Conservation (phyloP, 805 yeast species). For the Spathaspora hagerdaliae region DNA sequence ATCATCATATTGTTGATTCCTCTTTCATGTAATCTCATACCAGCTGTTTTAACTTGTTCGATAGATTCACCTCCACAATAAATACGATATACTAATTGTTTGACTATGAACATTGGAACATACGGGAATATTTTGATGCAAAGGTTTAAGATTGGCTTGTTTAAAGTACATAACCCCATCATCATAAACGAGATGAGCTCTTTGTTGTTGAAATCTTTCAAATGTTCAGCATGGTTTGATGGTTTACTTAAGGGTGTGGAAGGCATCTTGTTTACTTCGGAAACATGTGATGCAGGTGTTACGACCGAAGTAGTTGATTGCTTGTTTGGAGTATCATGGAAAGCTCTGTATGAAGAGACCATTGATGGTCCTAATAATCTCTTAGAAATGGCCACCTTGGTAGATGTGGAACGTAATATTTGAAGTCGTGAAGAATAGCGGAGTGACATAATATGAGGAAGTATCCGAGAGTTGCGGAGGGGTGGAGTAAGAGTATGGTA, state of each 20-base stretch:
- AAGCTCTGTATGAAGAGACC: conserved; percentile 2
- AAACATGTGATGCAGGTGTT: conserved; percentile 2
- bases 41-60: conserved; percentile 66
- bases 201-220: conserved; percentile 48
- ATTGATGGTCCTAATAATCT: neutral
- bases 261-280: neutral
- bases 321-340: conserved; percentile 21
- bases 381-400: neutral
- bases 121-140: conserved; percentile 68
- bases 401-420: too few relatives aligned
- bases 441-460: neutral
- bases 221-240: conserved; percentile 24
- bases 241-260: neutral
- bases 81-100: conserved; percentile 69
- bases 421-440: neutral
- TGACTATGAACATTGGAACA: conserved; percentile 68
- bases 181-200: conserved; percentile 63
- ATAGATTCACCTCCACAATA: conserved; percentile 90
- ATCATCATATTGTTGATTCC: conserved; percentile 94
- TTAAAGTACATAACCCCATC: conserved; percentile 67
- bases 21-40: conserved; percentile 58
- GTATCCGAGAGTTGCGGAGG: too few relatives aligned
- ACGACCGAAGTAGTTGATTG: conserved; percentile 13
- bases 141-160: conserved; percentile 55
- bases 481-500: too few relatives aligned